Evolutionary conservation across 176 grass and related monocot species (phyloP).

Genomic region (Phoenix dactylifera): DNA sequence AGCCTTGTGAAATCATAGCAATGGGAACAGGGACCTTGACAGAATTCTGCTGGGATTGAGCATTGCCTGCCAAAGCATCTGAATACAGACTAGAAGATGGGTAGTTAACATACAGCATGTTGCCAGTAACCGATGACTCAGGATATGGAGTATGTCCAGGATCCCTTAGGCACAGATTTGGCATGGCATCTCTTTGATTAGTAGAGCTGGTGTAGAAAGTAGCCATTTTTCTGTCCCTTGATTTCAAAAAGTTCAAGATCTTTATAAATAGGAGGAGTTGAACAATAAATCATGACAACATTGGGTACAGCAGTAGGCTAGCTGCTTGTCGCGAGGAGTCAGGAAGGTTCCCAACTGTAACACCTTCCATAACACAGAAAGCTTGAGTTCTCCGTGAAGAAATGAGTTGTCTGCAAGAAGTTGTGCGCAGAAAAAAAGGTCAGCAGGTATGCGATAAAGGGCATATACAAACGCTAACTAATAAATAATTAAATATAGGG

Average conservation of each 20-base stretch:
- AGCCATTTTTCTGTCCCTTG: slow-evolving; percentile 32
- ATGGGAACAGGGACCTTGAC: slow-evolving; percentile 40
- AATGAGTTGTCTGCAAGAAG: too few species aligned
- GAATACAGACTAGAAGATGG: slow-evolving; percentile 33
- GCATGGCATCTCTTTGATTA: slow-evolving; percentile 39
- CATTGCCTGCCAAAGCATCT: slow-evolving; percentile 30
- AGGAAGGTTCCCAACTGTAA: too few species aligned
- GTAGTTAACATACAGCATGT: slow-evolving; percentile 43
- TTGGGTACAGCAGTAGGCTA: background rate
- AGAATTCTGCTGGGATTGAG: slow-evolving; percentile 15
- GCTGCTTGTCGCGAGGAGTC: too few species aligned
- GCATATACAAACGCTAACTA: too few species aligned
- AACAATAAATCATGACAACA: slow-evolving; percentile 11
- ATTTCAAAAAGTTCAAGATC: background rate
- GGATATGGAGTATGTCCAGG: background rate
- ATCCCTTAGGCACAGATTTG: background rate
- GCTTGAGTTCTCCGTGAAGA: slow-evolving; percentile 9
- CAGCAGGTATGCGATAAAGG: too few species aligned
- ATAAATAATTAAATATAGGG: too few species aligned
- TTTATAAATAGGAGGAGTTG: slow-evolving; percentile 22
- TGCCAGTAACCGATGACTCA: background rate
- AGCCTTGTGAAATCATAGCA: slow-evolving; percentile 34
- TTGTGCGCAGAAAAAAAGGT: too few species aligned
- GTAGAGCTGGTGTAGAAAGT: slow-evolving; percentile 57
- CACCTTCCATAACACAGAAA: too few species aligned